These are phyloP conservation scores for Malus orientalis DNA, from an alignment of 306 rosid genomes.

Conservation along the genomic window DNA sequence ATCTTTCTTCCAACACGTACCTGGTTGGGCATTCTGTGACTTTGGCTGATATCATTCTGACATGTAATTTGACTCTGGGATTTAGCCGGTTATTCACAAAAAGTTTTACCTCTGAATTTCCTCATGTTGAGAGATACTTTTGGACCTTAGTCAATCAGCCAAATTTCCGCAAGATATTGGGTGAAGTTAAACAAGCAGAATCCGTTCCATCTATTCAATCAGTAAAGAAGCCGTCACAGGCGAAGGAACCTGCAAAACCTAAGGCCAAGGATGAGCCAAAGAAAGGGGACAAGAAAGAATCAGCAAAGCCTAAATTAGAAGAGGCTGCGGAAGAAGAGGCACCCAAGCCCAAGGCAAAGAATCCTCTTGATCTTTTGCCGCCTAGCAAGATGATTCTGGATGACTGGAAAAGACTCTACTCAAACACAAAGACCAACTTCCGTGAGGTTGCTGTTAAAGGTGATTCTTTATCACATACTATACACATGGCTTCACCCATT, in stretches of 20 bases:
- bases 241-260: slow-evolving; percentile 54
- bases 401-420: slow-evolving; percentile 85
- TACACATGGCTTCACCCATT: not conserved
- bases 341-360: slow-evolving; percentile 82
- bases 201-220: slow-evolving; percentile 47
- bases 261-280: slow-evolving; percentile 63
- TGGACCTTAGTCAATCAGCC: slow-evolving; percentile 88
- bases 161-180: slow-evolving; percentile 58
- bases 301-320: slow-evolving; percentile 36
- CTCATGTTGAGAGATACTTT: slow-evolving; percentile 82
- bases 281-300: slow-evolving; percentile 40
- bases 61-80: slow-evolving; percentile 40
- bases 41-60: slow-evolving; percentile 61
- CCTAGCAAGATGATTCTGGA: slow-evolving; percentile 83
- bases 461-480: not conserved
- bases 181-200: slow-evolving; percentile 64
- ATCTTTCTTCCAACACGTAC: slow-evolving; percentile 63
- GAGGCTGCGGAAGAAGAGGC: slow-evolving; percentile 46
- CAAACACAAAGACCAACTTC: slow-evolving; percentile 80
- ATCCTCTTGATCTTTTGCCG: slow-evolving; percentile 82
- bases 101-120: slow-evolving; percentile 71
- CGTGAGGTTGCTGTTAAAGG: slow-evolving; percentile 92
- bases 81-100: slow-evolving; percentile 30
- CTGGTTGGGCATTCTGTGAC: slow-evolving; percentile 76
- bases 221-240: slow-evolving; percentile 55